phyloP scores from a whole-genome alignment of 2,329 filamentous ascomycete species.

The Coniochaeta pulveracea region DNA sequence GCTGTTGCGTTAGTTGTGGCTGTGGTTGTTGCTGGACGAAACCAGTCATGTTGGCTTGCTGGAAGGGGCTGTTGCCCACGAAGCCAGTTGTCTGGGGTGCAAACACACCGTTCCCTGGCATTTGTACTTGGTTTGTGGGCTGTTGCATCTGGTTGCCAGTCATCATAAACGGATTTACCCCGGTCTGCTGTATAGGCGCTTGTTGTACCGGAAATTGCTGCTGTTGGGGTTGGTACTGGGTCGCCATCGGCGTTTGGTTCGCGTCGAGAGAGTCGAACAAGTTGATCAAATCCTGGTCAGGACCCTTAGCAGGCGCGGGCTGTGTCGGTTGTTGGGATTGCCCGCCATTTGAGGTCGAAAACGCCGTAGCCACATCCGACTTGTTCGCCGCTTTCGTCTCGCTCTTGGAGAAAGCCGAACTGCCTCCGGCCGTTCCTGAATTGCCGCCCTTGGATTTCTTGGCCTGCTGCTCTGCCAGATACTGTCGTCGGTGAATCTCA shows the following conservation, averaged over 20 bases:
- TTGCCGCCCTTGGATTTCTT: slow-evolving; percentile 36
- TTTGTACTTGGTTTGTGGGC: slow-evolving; percentile 24
- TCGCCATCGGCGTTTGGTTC: slow-evolving; percentile 62
- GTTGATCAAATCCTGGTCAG: slow-evolving; percentile 74
- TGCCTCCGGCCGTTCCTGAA: slow-evolving; percentile 9
- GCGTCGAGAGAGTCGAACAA: slow-evolving; percentile 92
- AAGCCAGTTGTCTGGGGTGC: slow-evolving; percentile 26
- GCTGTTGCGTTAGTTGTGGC: slow-evolving; percentile 25
- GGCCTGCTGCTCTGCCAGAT: slow-evolving; percentile 75
- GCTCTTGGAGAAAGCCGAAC: slow-evolving; percentile 20
- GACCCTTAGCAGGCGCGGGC: slow-evolving; percentile 43
- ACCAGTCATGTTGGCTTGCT: slow-evolving; percentile 22
- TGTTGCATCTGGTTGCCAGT: slow-evolving; percentile 23
- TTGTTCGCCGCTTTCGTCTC: slow-evolving; percentile 26
- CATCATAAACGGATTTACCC: slow-evolving; percentile 25
- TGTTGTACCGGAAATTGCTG: too few relatives aligned
- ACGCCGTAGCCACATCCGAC: slow-evolving; percentile 23
- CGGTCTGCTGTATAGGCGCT: slow-evolving; percentile 15
- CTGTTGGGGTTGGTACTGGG: slow-evolving; percentile 24
- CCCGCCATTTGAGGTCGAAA: slow-evolving; percentile 24
- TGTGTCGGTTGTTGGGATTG: slow-evolving; percentile 24
- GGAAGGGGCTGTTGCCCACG: slow-evolving; percentile 29
- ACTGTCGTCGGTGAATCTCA: slow-evolving; percentile 84
- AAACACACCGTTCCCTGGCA: slow-evolving; percentile 28
- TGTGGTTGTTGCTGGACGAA: slow-evolving; percentile 19